Percentiles rank a stretch among this genome's conserved stretches.
Evolutionary conservation across 352 stramenopile species (phyloP).

Genomic region (Pythium myriotylum): DNA sequence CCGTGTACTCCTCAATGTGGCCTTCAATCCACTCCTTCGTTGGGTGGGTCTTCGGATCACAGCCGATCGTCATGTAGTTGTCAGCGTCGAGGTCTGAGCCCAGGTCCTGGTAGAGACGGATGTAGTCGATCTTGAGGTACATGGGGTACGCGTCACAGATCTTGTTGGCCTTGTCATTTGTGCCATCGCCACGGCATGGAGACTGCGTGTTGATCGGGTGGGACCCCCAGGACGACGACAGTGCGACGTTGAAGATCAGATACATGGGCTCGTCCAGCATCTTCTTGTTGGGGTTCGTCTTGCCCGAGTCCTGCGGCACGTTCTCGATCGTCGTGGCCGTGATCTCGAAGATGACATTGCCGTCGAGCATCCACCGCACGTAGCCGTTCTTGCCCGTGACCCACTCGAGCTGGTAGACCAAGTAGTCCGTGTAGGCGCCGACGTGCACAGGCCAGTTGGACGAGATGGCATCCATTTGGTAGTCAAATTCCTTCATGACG

Average conservation of each 20-base stretch:
- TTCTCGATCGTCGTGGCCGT: conserved; percentile 47
- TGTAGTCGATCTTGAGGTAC: conserved; percentile 46
- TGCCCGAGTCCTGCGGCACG: conserved; percentile 44
- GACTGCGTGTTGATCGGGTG: conserved; percentile 43
- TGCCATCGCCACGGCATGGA: conserved; percentile 53
- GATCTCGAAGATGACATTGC: conserved; percentile 54
- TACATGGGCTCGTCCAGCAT: conserved; percentile 91
- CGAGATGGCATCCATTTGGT: conserved; percentile 74
- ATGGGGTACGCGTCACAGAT: conserved; percentile 78
- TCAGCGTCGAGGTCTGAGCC: conserved; percentile 38
- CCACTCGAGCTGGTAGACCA: conserved; percentile 75
- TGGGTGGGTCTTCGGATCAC: conserved; percentile 37
- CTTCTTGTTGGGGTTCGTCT: conserved; percentile 49
- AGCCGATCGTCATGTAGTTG: conserved; percentile 58
- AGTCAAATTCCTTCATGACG: conserved; percentile 58
- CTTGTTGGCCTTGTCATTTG: conserved; percentile 32
- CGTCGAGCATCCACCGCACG: conserved; percentile 64
- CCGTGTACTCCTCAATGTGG: conserved; percentile 62
- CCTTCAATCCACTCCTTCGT: conserved; percentile 56
- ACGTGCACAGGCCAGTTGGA: conserved; percentile 63
- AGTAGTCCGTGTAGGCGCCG: conserved; percentile 49
- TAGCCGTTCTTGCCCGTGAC: conserved; percentile 59
- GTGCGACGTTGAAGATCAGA: conserved; percentile 92
- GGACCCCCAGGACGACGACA: conserved; percentile 85
- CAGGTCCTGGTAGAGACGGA: conserved; percentile 48